Conservation (phyloP, 1,284 basidiomycete genomes). For the Boletus hoseneyae region DNA sequence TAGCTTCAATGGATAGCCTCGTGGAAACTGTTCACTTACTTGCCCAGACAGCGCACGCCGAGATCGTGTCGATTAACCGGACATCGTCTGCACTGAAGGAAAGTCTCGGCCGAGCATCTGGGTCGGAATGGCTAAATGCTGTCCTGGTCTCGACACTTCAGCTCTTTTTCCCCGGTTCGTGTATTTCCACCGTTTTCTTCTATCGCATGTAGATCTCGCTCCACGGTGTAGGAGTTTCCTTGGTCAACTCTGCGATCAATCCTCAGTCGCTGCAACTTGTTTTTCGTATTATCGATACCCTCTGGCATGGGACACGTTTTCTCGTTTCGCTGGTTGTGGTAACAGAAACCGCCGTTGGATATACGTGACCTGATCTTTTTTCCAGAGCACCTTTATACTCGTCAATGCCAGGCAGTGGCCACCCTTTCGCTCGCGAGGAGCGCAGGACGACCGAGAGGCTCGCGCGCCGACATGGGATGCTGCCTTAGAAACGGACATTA, state of each 20-base stretch:
- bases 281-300: slow-evolving; percentile 11
- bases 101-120: slow-evolving; percentile 16
- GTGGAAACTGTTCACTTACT: slow-evolving; percentile 36
- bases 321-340: slow-evolving; percentile 27
- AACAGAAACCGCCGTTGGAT: slow-evolving; percentile 12
- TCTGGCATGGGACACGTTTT: slow-evolving; percentile 25
- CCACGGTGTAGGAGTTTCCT: slow-evolving; percentile 13
- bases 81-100: slow-evolving; percentile 39
- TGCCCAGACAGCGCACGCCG: slow-evolving; percentile 36
- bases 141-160: slow-evolving; percentile 13
- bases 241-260: slow-evolving; percentile 4
- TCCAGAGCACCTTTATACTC: slow-evolving; percentile 26
- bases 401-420: slow-evolving; percentile 18
- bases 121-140: slow-evolving; percentile 23
- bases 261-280: slow-evolving; percentile 16
- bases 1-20: slow-evolving; percentile 36
- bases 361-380: slow-evolving; percentile 15
- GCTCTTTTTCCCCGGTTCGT: slow-evolving; percentile 24
- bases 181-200: slow-evolving; percentile 5
- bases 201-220: slow-evolving; percentile 1
- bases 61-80: slow-evolving; percentile 45
- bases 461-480: neutral
- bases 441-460: slow-evolving; percentile 1
- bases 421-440: neutral
- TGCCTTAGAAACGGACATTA: slow-evolving; percentile 4